Conservation (phyloP, 1,284 basidiomycete genomes). For the Cryptococcus sp. region DNA sequence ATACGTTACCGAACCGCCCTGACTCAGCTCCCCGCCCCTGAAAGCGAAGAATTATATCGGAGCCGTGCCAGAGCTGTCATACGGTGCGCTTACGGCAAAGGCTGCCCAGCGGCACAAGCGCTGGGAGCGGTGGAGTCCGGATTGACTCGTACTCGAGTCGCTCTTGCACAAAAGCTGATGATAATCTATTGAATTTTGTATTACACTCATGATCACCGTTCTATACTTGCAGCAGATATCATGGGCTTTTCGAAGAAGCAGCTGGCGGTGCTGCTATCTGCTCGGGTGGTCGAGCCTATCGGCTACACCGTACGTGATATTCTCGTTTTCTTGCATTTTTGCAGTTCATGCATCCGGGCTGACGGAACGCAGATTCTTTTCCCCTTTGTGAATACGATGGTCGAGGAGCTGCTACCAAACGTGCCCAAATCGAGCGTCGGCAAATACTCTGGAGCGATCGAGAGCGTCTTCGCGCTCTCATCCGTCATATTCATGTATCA, state of each 20-base stretch:
- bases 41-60: too few relatives aligned
- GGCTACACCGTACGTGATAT: conserved; percentile 12
- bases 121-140: too few relatives aligned
- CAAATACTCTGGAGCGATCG: conserved; percentile 26
- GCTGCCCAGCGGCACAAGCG: too few relatives aligned
- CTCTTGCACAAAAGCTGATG: too few relatives aligned
- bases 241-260: conserved; percentile 18
- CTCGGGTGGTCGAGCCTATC: conserved; percentile 21
- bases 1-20: too few relatives aligned
- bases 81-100: too few relatives aligned
- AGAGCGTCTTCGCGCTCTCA: conserved; percentile 24
- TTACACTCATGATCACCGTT: too few relatives aligned
- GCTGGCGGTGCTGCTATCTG: conserved; percentile 19
- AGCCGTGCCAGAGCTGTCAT: too few relatives aligned
- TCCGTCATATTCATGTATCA: conserved; percentile 28
- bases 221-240: too few relatives aligned
- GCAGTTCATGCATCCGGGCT: background rate
- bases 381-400: conserved; percentile 27
- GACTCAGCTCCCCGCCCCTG: too few relatives aligned
- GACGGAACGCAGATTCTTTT: conserved; percentile 18
- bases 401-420: conserved; percentile 22
- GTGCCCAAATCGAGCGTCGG: conserved; percentile 22
- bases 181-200: too few relatives aligned
- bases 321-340: background rate
- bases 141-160: too few relatives aligned